phyloP scores from a whole-genome alignment of 2,329 filamentous ascomycete species.

The Bisporella sp. region DNA sequence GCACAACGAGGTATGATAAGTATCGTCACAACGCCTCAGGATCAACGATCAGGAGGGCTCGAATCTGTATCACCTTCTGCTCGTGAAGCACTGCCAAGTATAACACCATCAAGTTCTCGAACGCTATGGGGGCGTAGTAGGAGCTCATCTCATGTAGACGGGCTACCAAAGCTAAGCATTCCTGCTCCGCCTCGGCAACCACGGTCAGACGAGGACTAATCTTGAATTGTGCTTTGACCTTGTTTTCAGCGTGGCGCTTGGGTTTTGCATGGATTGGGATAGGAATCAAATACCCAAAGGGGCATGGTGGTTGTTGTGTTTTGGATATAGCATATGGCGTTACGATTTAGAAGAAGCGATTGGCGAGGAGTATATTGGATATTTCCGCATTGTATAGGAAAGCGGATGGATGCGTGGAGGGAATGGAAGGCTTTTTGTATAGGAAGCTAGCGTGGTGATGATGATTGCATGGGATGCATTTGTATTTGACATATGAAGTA shows the following conservation, averaged over 20 bases:
- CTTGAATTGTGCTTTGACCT: not conserved
- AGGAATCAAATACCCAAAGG: too few species aligned
- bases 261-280: not conserved
- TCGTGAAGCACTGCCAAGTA: not conserved
- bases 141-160: constrained; percentile 11
- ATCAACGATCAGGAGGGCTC: constrained; percentile 6
- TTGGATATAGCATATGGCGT: too few species aligned
- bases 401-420: too few species aligned
- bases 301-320: too few species aligned
- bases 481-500: too few species aligned
- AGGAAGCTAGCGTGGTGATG: too few species aligned
- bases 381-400: too few species aligned
- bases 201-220: constrained; percentile 11
- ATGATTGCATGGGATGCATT: too few species aligned
- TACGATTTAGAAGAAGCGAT: too few species aligned
- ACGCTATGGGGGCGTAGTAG: not conserved
- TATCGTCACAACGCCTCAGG: constrained; percentile 16
- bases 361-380: too few species aligned
- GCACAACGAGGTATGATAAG: constrained; percentile 23
- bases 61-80: not conserved
- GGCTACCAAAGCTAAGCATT: constrained; percentile 20
- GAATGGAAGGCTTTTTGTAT: too few species aligned
- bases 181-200: constrained; percentile 23
- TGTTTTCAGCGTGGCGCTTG: constrained; percentile 3
- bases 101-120: constrained; percentile 8